A percentile compares a stretch with the other conserved stretches of the same genome.
phyloP scores from a whole-genome alignment of 2,329 filamentous ascomycete genomes.

The Diaporthe citriasiana region DNA sequence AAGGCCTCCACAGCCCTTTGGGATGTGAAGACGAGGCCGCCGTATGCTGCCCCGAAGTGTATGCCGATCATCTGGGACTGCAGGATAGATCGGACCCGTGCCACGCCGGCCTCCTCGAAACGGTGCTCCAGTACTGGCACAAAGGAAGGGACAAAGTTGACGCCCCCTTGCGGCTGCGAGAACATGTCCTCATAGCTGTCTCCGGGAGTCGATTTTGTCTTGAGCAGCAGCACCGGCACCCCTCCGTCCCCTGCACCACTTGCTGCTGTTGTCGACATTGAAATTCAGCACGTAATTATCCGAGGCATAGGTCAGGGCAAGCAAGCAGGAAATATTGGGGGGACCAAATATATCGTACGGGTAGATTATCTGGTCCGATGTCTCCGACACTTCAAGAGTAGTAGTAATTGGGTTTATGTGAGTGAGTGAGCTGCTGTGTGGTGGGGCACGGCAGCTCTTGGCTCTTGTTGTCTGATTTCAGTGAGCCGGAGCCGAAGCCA shows the following conservation, averaged over 20 bases:
- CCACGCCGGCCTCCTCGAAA: constrained; percentile 72
- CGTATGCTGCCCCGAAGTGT: constrained; percentile 65
- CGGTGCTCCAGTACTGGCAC: constrained; percentile 83
- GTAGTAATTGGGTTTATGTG: background rate
- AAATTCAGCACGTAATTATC: background rate
- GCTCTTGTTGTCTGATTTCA: constrained; percentile 32
- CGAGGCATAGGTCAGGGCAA: background rate
- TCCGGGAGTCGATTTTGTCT: constrained; percentile 79
- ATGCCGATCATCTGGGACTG: constrained; percentile 56
- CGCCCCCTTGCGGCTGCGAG: constrained; percentile 56
- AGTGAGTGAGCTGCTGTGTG: background rate
- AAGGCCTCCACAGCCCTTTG: constrained; percentile 88
- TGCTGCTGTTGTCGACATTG: constrained; percentile 38
- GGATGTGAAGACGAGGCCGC: constrained; percentile 87
- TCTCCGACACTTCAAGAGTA: background rate
- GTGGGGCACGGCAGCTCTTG: constrained; percentile 23
- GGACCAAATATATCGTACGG: background rate
- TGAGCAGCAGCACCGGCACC: constrained; percentile 79
- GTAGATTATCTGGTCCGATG: background rate
- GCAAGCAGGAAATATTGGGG: background rate
- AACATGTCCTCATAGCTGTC: constrained; percentile 83
- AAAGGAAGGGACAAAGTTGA: constrained; percentile 74
- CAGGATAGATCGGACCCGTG: constrained; percentile 66
- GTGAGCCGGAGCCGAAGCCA: background rate
- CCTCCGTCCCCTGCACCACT: background rate